Percentiles rank a stretch among this genome's conserved stretches.
These are phyloP conservation scores for Royoungia palumana DNA, from an alignment of 768 basidiomycete species.

Conservation along the genomic window DNA sequence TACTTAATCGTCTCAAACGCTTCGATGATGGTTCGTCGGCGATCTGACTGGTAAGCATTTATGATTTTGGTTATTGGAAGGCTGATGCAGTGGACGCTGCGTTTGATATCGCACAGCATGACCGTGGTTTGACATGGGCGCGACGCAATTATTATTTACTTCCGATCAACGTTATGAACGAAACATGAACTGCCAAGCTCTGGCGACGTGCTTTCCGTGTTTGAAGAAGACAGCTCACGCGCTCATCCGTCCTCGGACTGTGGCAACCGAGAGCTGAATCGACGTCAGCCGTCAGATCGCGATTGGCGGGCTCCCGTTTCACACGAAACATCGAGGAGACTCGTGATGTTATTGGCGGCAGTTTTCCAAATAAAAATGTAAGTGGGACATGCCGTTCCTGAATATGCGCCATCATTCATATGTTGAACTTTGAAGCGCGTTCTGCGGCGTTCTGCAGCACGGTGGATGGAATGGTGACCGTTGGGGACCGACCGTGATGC, in stretches of 20 bases:
- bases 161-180: not conserved
- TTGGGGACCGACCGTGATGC: not conserved
- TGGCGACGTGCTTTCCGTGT: not conserved
- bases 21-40: not conserved
- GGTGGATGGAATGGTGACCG: conserved; percentile 6
- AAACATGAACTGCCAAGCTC: conserved; percentile 1
- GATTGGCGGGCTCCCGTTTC: too few species aligned
- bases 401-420: not conserved
- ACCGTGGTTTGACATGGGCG: conserved; percentile 2
- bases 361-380: too few species aligned
- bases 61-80: too few species aligned
- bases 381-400: conserved; percentile 3
- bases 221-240: not conserved
- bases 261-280: too few species aligned
- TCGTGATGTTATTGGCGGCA: too few species aligned
- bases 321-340: too few species aligned
- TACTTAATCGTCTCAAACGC: not conserved
- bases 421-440: not conserved
- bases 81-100: too few species aligned
- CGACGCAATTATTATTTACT: not conserved
- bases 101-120: conserved; percentile 12
- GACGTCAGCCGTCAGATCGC: too few species aligned
- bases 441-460: not conserved
- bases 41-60: not conserved
- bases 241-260: too few species aligned